Evolutionary conservation across 371 early-diverging fungal species (phyloP), one percentile per base, ranked within the genome.

Genomic region (Chytridium lagenaria): DNA sequence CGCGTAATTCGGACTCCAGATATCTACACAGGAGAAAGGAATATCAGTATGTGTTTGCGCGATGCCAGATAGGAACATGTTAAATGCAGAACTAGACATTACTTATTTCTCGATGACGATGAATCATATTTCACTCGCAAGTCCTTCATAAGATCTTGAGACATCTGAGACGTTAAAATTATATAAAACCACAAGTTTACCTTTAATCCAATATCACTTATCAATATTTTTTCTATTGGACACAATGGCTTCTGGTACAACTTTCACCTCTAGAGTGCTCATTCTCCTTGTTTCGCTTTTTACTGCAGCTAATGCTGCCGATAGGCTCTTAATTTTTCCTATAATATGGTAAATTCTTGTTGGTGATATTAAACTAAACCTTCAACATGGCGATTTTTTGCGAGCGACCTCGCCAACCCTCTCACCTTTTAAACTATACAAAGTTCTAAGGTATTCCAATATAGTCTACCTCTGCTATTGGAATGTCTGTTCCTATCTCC

Each of bases 361-460:
- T 3, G 7, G 63, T 37, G 19, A 31, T 39, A 34, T 49, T 1
- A 23, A 50, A 74, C 39, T 63, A 68, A 16, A 76, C 83, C 70
- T 80, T 78, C 30, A 82, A 68, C 26, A 75, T 70, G 10, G 69
- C 66, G 38, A 82, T 82, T 67, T 80, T 78, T 72, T 82, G 77
- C 0, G 79, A 65, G 1, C 83, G 71, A 49, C 80, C 78, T 73
- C 74, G 80, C 80, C 80, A 80, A 16, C 75, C 71, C 2, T 55
- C 40, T n/a, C 63, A 2, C 50, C 70, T 26, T 70, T 67, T 37
- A 75, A 28, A 22, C 74, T 70, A 75, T 74, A 70, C 10, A 37
- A 50, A 55, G 30, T 2, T 23, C 28, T 57, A 44, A 2, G 22
- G 23, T 61, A 5, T 30, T 3, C n/a, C 2, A 34, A 3, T 12